Evolutionary conservation across 1,139 yeast species (phyloP).

Genomic region (Geotrichum cucujoidarum): DNA sequence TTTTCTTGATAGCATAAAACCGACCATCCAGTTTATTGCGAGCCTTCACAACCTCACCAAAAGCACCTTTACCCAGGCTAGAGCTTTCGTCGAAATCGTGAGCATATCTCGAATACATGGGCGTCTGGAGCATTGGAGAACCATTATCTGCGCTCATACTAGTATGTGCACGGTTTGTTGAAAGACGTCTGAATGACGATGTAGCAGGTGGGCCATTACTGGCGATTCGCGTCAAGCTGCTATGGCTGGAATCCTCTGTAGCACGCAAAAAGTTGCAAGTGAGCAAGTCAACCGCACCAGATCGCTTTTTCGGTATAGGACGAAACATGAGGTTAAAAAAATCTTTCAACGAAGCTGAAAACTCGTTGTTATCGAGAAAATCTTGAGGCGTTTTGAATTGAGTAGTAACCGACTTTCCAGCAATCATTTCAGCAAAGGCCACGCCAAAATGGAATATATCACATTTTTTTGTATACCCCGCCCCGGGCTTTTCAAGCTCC

Average conservation of each 20-base stretch:
- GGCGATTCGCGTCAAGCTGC: background rate
- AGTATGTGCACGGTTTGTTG: constrained; percentile 14
- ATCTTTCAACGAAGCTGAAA: constrained; percentile 57
- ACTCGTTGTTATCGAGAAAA: constrained; percentile 48
- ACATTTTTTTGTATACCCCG: constrained; percentile 55
- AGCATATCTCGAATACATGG: constrained; percentile 52
- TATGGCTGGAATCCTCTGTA: background rate
- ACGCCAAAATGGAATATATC: constrained; percentile 94
- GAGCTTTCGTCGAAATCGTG: constrained; percentile 93
- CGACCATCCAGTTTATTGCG: constrained; percentile 90
- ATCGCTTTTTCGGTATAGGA: constrained; percentile 62
- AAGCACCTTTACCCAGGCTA: constrained; percentile 89
- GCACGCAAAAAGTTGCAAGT: constrained; percentile 18
- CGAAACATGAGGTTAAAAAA: constrained; percentile 64
- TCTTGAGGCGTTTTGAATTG: constrained; percentile 58
- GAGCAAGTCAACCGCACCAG: constrained; percentile 70
- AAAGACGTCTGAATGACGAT: constrained; percentile 14
- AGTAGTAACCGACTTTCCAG: constrained; percentile 54
- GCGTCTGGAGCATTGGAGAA: constrained; percentile 6
- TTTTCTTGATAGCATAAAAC: constrained; percentile 88
- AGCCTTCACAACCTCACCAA: constrained; percentile 95
- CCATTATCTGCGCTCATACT: constrained; percentile 20
- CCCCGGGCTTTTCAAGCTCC: constrained; percentile 45
- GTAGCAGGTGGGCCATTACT: background rate
- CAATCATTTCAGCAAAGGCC: constrained; percentile 63